Base-by-base conservation (phyloP, 148 eudicot species). In the Selenicereus undatus region DNA sequence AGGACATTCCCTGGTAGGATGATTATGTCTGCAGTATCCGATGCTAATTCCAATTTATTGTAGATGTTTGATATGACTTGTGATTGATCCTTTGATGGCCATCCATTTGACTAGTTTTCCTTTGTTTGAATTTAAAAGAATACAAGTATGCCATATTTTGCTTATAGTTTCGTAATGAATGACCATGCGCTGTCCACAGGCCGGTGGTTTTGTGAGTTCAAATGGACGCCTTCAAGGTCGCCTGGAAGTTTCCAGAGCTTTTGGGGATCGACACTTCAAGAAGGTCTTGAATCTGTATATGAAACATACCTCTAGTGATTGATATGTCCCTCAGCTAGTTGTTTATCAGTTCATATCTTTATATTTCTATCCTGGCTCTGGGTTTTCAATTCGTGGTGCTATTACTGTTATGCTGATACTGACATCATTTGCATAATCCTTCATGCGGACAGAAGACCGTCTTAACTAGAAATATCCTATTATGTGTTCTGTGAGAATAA, bases 171-270 rank as follows among this genome's bases (percentile, higher is more conserved):
- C 71, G 39, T 32, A 11, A 76, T 81, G 56, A 11, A 76, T 81
- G 56, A 29, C 64, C 68, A 69, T 62, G 73, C 58, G 78, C 58
- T 84, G 32, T 81, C 71, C 35, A 42, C 86, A 93, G 98, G 98
- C 95, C 85, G 98, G 98, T 78, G 98, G 98, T 42, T 87, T 93
- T 68, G 90, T 93, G 81, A 84, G 92, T 82, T 82, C 95, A 11
- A 92, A 91, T 81, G 98, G 98, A 86, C 91, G 98, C 66, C 58
- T 93, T 74, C 96, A 90, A 82, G 98, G 96, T 30, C 93, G 98
- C 51, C 94, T 93, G 43, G 96, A 92, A 81, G 98, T 93, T 81
- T 93, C 98, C 66, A 88, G 98, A 86, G 98, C 98, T 77, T 93
- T 93, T 81, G 98, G 98, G 42, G 98, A 93, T 87, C 88, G 96